phyloP scores from a whole-genome alignment of 2,329 filamentous ascomycete genomes.

The Nothophaeocryptopus gaeumannii region DNA sequence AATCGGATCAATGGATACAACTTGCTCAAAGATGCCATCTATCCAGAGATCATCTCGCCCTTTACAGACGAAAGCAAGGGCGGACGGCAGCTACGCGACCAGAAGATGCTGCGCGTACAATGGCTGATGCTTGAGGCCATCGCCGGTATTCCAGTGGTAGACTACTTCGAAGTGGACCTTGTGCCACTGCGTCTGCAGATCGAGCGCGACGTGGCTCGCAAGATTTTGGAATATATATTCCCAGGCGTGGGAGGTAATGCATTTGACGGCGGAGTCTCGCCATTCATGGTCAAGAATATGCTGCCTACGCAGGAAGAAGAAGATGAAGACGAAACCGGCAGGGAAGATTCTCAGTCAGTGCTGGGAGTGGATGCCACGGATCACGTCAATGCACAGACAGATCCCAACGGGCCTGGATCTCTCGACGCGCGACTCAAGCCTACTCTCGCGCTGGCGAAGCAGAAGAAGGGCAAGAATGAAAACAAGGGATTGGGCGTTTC shows the following conservation, averaged over 20 bases:
- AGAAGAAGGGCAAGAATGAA: conserved; percentile 29
- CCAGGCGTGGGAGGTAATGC: conserved; percentile 65
- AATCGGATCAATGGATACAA: conserved; percentile 87
- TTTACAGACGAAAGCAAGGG: conserved; percentile 66
- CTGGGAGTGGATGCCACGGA: conserved; percentile 15
- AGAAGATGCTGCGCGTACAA: conserved; percentile 87
- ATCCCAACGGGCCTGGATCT: conserved; percentile 65
- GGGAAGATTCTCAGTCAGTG: conserved; percentile 43
- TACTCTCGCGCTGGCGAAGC: conserved; percentile 61
- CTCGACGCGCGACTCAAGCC: conserved; percentile 80
- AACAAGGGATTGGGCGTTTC: conserved; percentile 34
- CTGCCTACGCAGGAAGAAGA: conserved; percentile 45
- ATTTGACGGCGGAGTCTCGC: conserved; percentile 56
- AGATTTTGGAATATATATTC: conserved; percentile 96
- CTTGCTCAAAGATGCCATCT: conserved; percentile 82
- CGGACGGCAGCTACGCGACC: conserved; percentile 59
- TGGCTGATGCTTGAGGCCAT: conserved; percentile 99
- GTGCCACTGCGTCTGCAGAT: conserved; percentile 92
- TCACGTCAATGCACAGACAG: conserved; percentile 25
- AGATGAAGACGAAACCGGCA: conserved; percentile 43
- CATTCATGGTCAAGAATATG: conserved; percentile 58
- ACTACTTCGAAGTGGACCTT: conserved; percentile 91
- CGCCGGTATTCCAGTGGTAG: conserved; percentile 93
- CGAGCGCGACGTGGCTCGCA: conserved; percentile 87
- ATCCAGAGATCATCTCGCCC: conserved; percentile 92